These are phyloP conservation scores for Seiridium unicorne DNA, from an alignment of 2,329 filamentous ascomycete species.

Conservation along the genomic window DNA sequence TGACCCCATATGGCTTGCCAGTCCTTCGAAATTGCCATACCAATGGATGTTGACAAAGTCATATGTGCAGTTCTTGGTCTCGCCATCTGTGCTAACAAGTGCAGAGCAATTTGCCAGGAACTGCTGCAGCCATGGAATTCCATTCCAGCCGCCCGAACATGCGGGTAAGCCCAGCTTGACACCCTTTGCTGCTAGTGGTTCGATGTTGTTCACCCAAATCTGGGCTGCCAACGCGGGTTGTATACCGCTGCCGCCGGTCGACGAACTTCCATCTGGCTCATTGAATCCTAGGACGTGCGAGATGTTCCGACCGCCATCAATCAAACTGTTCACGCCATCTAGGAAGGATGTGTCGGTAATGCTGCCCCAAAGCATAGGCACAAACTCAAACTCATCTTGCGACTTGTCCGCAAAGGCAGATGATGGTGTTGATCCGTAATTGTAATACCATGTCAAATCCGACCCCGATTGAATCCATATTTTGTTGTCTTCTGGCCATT, in stretches of 20 bases:
- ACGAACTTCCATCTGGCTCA: conserved; percentile 64
- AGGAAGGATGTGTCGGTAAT: conserved; percentile 59
- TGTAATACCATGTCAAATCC: conserved; percentile 82
- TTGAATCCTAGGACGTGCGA: conserved; percentile 74
- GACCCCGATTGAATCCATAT: conserved; percentile 59
- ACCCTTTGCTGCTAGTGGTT: conserved; percentile 63
- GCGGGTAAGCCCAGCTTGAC: conserved; percentile 70
- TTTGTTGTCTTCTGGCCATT: conserved; percentile 59
- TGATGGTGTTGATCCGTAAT: conserved; percentile 63
- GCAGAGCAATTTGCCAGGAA: conserved; percentile 65
- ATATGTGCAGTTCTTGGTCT: conserved; percentile 54
- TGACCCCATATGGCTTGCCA: conserved; percentile 66
- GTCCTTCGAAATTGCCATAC: conserved; percentile 68
- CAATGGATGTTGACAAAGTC: conserved; percentile 66
- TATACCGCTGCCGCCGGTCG: conserved; percentile 62
- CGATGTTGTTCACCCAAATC: conserved; percentile 69
- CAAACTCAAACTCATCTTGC: conserved; percentile 65
- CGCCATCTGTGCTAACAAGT: conserved; percentile 45
- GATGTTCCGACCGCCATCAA: conserved; percentile 56
- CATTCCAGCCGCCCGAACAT: conserved; percentile 59
- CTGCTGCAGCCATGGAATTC: conserved; percentile 65
- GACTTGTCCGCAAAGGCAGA: conserved; percentile 43
- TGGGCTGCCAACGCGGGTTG: conserved; percentile 59
- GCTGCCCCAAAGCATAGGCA: conserved; percentile 78
- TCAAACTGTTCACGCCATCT: conserved; percentile 52